These are phyloP conservation scores for Mariannaea elegans DNA, from an alignment of 2,329 filamentous ascomycete genomes.

Conservation along the genomic window DNA sequence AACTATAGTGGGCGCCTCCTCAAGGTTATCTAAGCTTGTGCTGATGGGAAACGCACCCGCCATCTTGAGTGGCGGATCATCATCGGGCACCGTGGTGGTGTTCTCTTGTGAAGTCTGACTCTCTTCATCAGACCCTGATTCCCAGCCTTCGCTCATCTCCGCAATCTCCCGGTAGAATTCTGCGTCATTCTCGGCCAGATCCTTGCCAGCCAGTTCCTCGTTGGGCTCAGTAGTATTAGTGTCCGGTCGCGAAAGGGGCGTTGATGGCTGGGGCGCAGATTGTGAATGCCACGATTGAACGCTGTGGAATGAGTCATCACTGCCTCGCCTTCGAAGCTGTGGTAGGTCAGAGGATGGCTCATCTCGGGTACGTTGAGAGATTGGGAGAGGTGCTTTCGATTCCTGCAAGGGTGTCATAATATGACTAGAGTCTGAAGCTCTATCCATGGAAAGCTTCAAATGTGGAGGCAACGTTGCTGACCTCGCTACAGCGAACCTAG, in stretches of 20 bases:
- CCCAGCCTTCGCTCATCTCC: constrained; percentile 34
- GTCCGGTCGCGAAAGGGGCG: constrained; percentile 51
- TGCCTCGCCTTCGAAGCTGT: constrained; percentile 27
- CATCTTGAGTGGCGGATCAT: constrained; percentile 6
- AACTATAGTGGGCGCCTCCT: constrained; percentile 4
- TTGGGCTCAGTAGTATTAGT: constrained; percentile 44
- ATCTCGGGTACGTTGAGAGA: background rate
- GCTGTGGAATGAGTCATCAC: constrained; percentile 63
- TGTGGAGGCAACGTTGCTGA: constrained; percentile 43
- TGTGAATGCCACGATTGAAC: constrained; percentile 62
- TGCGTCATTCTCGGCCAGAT: constrained; percentile 3
- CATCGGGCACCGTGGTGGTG: constrained; percentile 35
- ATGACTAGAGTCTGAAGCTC: constrained; percentile 4
- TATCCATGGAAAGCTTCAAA: constrained; percentile 38
- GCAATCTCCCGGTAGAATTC: constrained; percentile 12
- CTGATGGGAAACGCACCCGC: constrained; percentile 2
- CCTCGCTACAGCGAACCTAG: constrained; percentile 42
- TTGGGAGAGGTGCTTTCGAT: constrained; percentile 7
- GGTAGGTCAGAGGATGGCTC: background rate
- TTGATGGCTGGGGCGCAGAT: constrained; percentile 50
- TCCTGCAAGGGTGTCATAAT: constrained; percentile 37
- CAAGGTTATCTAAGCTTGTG: background rate
- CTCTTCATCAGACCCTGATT: constrained; percentile 33
- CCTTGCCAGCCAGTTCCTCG: background rate
- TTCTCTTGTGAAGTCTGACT: constrained; percentile 40